Evolutionary conservation across 371 early-diverging fungal genomes (phyloP).

Genomic region (Actinomucor elegans): DNA sequence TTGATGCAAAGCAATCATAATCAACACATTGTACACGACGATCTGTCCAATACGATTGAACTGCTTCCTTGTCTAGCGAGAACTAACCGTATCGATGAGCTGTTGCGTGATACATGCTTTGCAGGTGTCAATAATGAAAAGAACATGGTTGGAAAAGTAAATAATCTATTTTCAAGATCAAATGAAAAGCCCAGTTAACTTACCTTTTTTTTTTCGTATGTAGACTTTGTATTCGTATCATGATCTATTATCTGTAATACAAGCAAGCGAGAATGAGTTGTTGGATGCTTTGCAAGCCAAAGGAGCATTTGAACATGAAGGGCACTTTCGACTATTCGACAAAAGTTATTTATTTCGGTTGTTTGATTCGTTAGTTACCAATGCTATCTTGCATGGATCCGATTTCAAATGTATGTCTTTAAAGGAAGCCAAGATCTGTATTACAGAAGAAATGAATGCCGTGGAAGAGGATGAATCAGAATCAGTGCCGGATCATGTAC

Average conservation of each 20-base stretch:
- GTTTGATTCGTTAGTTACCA: slow-evolving; percentile 38
- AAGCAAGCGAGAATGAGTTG: slow-evolving; percentile 55
- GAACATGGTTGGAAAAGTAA: neutral
- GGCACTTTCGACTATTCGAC: slow-evolving; percentile 40
- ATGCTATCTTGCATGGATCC: slow-evolving; percentile 23
- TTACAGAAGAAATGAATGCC: slow-evolving; percentile 20
- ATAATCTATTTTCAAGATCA: neutral
- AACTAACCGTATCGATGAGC: slow-evolving; percentile 31
- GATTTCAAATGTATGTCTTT: slow-evolving; percentile 23
- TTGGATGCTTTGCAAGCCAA: slow-evolving; percentile 31
- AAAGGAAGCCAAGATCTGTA: slow-evolving; percentile 25
- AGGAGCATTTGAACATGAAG: slow-evolving; percentile 42
- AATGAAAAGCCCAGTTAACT: neutral
- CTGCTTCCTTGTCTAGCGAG: slow-evolving; percentile 42
- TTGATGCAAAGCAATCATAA: slow-evolving; percentile 15
- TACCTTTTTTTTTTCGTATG: neutral
- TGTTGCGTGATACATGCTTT: slow-evolving; percentile 36
- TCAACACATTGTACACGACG: slow-evolving; percentile 26
- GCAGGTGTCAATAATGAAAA: slow-evolving; percentile 39
- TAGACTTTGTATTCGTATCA: slow-evolving; percentile 32
- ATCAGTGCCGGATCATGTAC: slow-evolving; percentile 31
- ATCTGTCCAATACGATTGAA: slow-evolving; percentile 44
- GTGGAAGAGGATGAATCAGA: slow-evolving; percentile 8
- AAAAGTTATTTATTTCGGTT: slow-evolving; percentile 27
- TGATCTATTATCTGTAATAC: slow-evolving; percentile 41